Base-by-base conservation (phyloP, 2,329 filamentous ascomycete species). In the Arthrocladium fulminans region DNA sequence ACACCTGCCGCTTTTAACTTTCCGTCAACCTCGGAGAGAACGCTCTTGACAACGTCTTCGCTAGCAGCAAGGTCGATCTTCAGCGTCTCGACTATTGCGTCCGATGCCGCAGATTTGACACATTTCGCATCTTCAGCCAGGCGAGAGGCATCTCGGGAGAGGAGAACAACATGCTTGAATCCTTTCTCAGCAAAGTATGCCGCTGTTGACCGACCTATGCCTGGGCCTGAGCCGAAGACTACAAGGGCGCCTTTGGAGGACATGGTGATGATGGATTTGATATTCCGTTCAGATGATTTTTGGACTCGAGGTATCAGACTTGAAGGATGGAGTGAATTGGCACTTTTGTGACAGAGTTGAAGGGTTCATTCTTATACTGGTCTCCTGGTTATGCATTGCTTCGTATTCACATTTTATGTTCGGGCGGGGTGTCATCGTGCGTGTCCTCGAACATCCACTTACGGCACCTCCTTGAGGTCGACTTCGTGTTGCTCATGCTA, bases 151-250 rank as follows among this genome's bases (percentile, higher is more conserved):
- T 58, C 55, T 9, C 62, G 53, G 15, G 61, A 65, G n/a, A 64
- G 48, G 38, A 63, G 54, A n/a, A 63, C 50, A 7, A 65, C 32
- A 47, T 63, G 38, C 27, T 52, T 55, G 8, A 61, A 63, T 5
- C 63, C 59, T 30, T 54, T 50, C 3, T 45, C 40, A 6, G 54
- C 54, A 55, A 62, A 59, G 55, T 57, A 58, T 44, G 39, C 34
- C 4, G 52, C 53, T 45, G 60, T 54, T 44, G 52, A 54, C 10
- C 56, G 47, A 13, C 56, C 55, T 29, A 64, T 45, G 19, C 58
- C 63, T 27, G 40, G 40, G 7, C 40, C 40, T 15, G 40, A 43
- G 40, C 40, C 40, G 22, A 43, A n/a, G 15, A 43, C 40, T n/a
- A 43, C 40, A 12, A 43, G 22, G 15, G 40, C 40, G 22, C 40